Conservation (phyloP, 2,329 filamentous ascomycete species). For the Penicillium frequentans region DNA sequence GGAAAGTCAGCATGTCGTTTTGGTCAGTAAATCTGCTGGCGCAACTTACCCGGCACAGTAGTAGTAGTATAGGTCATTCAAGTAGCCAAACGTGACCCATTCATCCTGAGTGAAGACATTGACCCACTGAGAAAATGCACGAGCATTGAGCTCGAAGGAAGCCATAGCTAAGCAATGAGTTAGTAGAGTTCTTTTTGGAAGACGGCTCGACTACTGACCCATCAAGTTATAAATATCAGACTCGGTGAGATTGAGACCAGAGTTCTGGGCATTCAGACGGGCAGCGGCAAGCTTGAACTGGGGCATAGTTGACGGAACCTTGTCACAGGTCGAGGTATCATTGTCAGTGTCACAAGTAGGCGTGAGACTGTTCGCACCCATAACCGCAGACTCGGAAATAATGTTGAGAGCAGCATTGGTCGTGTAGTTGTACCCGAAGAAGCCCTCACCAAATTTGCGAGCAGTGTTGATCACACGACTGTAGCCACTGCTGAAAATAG, state of each 20-base stretch:
- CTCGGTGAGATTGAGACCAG: slow-evolving; percentile 17
- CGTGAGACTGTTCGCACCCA: slow-evolving; percentile 23
- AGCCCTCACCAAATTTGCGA: slow-evolving; percentile 23
- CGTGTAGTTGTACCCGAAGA: slow-evolving; percentile 24
- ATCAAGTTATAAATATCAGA: slow-evolving; percentile 22
- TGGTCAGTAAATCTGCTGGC: not conserved
- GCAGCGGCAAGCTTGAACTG: slow-evolving; percentile 19
- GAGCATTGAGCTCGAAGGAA: slow-evolving; percentile 21
- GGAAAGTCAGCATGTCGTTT: not conserved
- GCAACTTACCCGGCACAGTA: slow-evolving; percentile 21
- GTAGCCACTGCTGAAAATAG: slow-evolving; percentile 19
- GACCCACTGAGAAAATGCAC: slow-evolving; percentile 22
- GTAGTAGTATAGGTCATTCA: slow-evolving; percentile 19
- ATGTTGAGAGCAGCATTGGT: slow-evolving; percentile 23
- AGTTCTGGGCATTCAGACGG: slow-evolving; percentile 22
- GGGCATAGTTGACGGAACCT: slow-evolving; percentile 4
- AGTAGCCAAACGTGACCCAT: slow-evolving; percentile 22
- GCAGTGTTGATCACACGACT: slow-evolving; percentile 23
- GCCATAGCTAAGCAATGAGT: slow-evolving; percentile 13
- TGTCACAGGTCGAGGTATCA: slow-evolving; percentile 9
- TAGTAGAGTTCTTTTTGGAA: not conserved
- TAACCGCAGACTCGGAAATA: slow-evolving; percentile 19
- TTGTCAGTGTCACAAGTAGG: slow-evolving; percentile 17
- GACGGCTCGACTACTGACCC: slow-evolving; percentile 7
- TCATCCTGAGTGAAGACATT: slow-evolving; percentile 24